These are phyloP conservation scores for Chrysoporthe austroafricana DNA, from an alignment of 2,329 filamentous ascomycete species.

Conservation along the genomic window DNA sequence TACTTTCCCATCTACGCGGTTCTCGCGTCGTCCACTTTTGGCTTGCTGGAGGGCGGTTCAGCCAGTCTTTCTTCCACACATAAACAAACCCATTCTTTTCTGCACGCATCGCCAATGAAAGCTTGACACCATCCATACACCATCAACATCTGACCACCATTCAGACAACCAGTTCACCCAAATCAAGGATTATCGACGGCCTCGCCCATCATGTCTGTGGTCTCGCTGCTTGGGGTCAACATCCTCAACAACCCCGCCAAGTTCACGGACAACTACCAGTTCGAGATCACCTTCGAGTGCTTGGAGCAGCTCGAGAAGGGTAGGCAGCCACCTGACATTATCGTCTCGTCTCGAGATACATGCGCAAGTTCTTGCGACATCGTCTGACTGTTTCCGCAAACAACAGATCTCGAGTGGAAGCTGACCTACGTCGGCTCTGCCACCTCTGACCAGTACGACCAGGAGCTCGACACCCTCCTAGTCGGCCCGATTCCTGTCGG, in stretches of 20 bases:
- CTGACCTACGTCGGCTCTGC: constrained; percentile 98
- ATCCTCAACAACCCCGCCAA: constrained; percentile 96
- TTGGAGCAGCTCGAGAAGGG: constrained; percentile 93
- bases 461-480: constrained; percentile 95
- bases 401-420: constrained; percentile 95
- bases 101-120: background rate
- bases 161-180: constrained; percentile 19
- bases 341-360: background rate
- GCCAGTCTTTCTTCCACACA: background rate
- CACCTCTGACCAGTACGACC: constrained; percentile 97
- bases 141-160: constrained; percentile 19
- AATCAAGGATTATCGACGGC: constrained; percentile 37
- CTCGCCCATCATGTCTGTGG: constrained; percentile 75
- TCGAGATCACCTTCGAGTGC: constrained; percentile 99
- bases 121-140: background rate
- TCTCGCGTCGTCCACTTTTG: constrained; percentile 18
- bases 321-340: constrained; percentile 41
- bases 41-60: background rate
- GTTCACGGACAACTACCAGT: constrained; percentile 91
- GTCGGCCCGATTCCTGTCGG: constrained; percentile 97
- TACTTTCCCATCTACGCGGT: constrained; percentile 16
- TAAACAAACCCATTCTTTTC: background rate
- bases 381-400: constrained; percentile 6
- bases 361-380: constrained; percentile 1
- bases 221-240: constrained; percentile 92